Evolutionary conservation across 352 stramenopile species (phyloP).

Genomic region (Phytophthora megakarya): DNA sequence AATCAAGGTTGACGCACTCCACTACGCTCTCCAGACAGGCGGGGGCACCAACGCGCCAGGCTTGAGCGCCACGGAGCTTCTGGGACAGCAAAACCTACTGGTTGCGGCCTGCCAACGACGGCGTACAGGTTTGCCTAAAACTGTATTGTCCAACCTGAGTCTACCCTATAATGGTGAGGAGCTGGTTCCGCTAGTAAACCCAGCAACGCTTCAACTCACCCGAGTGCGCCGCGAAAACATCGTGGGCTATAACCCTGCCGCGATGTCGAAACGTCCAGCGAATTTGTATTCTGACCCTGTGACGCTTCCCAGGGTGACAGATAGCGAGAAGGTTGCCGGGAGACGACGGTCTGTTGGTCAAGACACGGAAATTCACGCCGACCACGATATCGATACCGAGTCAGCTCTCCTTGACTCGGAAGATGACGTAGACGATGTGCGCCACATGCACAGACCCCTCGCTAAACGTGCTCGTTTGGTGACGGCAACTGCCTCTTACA

Average conservation of each 20-base stretch:
- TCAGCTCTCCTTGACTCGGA: too few species aligned
- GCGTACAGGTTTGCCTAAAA: neutral
- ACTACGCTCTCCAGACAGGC: constrained; percentile 9
- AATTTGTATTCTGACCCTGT: neutral
- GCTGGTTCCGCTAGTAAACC: neutral
- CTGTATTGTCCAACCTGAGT: neutral
- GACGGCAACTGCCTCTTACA: too few species aligned
- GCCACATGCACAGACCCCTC: too few species aligned
- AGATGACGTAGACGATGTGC: too few species aligned
- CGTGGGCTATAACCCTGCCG: constrained; percentile 2
- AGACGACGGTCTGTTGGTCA: neutral
- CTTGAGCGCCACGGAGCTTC: neutral
- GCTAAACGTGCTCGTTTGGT: too few species aligned
- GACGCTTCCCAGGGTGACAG: too few species aligned
- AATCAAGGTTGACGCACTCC: constrained; percentile 7
- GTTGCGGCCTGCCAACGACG: neutral
- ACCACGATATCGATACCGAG: neutral
- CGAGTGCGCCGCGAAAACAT: constrained; percentile 4
- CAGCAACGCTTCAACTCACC: neutral
- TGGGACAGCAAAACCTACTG: constrained; percentile 8
- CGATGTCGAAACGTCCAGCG: neutral
- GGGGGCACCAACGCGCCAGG: neutral
- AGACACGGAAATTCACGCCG: too few species aligned
- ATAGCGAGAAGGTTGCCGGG: too few species aligned
- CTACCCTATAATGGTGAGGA: neutral